These are phyloP conservation scores for Candida alai DNA, from an alignment of 805 yeast species.

Conservation along the genomic window DNA sequence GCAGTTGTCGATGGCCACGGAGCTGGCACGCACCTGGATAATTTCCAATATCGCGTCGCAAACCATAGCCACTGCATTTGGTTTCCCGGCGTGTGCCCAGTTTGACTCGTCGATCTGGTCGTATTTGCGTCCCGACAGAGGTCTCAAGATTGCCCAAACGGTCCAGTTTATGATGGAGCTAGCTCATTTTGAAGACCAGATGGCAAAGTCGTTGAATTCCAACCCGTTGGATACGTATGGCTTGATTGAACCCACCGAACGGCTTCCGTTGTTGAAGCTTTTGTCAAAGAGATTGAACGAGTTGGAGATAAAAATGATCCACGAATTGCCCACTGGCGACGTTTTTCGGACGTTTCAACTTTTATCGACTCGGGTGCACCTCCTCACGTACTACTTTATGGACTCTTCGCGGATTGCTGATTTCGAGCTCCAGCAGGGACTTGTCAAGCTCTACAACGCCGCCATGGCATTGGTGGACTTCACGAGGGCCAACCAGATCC, in stretches of 20 bases:
- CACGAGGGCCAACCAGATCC: conserved; percentile 55
- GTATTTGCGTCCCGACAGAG: conserved; percentile 47
- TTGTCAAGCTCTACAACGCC: conserved; percentile 75
- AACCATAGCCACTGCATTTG: conserved; percentile 85
- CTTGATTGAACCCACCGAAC: conserved; percentile 61
- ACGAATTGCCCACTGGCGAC: conserved; percentile 32
- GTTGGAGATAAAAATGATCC: conserved; percentile 53
- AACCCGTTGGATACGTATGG: conserved; percentile 67
- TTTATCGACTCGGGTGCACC: conserved; percentile 73
- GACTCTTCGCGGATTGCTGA: conserved; percentile 50
- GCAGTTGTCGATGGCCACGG: conserved; percentile 50
- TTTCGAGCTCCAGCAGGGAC: conserved; percentile 67
- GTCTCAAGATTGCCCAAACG: conserved; percentile 47
- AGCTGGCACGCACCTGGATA: conserved; percentile 90
- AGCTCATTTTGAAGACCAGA: conserved; percentile 82
- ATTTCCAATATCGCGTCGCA: conserved; percentile 88
- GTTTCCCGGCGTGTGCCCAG: conserved; percentile 89
- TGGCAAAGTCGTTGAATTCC: conserved; percentile 70
- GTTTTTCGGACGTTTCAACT: conserved; percentile 67
- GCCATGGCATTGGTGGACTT: conserved; percentile 69
- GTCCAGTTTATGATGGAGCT: conserved; percentile 77
- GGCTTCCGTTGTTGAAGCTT: conserved; percentile 70
- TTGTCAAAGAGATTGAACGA: conserved; percentile 72
- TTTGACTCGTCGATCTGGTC: conserved; percentile 68
- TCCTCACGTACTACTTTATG: conserved; percentile 76